Percentiles rank a stretch among this genome's conserved stretches.
These are phyloP conservation scores for Coffea canephora DNA, from an alignment of 257 asterid genomes.

Conservation along the genomic window DNA sequence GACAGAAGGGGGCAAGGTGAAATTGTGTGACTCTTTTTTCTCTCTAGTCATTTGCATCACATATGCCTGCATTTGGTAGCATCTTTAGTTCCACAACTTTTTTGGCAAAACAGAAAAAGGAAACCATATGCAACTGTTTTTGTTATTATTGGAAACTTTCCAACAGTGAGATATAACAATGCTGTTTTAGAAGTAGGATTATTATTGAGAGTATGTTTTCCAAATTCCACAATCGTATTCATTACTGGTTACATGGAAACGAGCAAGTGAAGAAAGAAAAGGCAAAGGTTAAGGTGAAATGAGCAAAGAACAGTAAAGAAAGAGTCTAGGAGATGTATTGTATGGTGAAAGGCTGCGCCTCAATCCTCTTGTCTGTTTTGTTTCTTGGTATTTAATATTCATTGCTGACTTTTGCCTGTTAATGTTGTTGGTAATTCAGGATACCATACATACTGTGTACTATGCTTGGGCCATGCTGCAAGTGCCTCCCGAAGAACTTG, in stretches of 20 bases:
- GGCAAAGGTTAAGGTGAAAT: neutral
- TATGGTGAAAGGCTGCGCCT: neutral
- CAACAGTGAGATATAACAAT: neutral
- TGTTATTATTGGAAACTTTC: neutral
- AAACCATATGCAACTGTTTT: neutral
- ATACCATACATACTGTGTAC: constrained; percentile 83
- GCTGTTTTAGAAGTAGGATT: neutral
- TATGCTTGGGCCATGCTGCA: constrained; percentile 99
- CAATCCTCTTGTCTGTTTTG: neutral
- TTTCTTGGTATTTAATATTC: neutral
- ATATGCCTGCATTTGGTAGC: neutral
- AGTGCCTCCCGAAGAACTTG: constrained; percentile 72
- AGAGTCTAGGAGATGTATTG: neutral
- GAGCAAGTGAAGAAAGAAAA: neutral
- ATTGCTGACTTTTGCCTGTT: constrained; percentile 1
- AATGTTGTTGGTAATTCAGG: constrained; percentile 40
- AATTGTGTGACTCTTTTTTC: neutral
- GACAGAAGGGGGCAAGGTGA: constrained; percentile 93
- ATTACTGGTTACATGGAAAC: neutral
- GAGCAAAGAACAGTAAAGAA: neutral
- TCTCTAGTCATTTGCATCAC: neutral
- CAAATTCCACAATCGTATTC: neutral
- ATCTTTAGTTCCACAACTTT: neutral
- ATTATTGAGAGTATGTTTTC: neutral
- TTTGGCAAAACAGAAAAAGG: neutral